Evolutionary conservation across 441 rosid genomes (phyloP), one percentile per base, ranked within the genome.

Genomic region (Flueggea neowawraea): DNA sequence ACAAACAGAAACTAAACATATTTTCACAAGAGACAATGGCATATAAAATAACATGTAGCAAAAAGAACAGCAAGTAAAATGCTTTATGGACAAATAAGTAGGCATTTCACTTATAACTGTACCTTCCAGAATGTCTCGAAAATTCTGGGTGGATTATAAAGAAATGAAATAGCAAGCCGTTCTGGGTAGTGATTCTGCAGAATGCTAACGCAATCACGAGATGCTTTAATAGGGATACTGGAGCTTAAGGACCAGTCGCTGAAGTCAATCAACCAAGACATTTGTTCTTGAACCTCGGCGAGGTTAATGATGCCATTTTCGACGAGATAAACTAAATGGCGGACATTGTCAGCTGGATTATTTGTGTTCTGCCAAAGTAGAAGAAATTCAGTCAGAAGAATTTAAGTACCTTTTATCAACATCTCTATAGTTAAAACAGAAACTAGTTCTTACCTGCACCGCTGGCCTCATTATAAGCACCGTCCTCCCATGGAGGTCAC

Each of bases 81-180:
- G 16, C 12, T 82, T 88, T 14, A 80, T 70, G 89, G 50, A 10
- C 6, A 47, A 47, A 14, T 14, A 47, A 47, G 50, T 4, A 22
- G 28, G 28, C 28, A 22, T 22, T 22, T 22, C 28, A 22, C 28
- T 22, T 22, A 2, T 22, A 22, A 47, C 65, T 75, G 45, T 54
- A 91, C 99, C 99, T 89, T 94, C 90, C 90, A 91, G 72, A 94
- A 87, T 57, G 99, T 85, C 61, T 89, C 97, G 54, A 95, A 89
- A 67, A 95, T 80, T 65, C 92, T 67, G 1, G 98, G 99, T 45
- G 99, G 99, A 55, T 89, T 91, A 56, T 88, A 95, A 49, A 88
- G 88, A 68, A 95, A 89, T 31, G 97, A 96, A 32, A 89, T 52
- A n/a, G 90, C 91, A 16, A 95, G 85, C 78, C 97, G 83, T 84